Percentiles rank a stretch among this genome's conserved stretches.
phyloP scores from a whole-genome alignment of 2,329 filamentous ascomycete species.

The Ophiostoma ips region DNA sequence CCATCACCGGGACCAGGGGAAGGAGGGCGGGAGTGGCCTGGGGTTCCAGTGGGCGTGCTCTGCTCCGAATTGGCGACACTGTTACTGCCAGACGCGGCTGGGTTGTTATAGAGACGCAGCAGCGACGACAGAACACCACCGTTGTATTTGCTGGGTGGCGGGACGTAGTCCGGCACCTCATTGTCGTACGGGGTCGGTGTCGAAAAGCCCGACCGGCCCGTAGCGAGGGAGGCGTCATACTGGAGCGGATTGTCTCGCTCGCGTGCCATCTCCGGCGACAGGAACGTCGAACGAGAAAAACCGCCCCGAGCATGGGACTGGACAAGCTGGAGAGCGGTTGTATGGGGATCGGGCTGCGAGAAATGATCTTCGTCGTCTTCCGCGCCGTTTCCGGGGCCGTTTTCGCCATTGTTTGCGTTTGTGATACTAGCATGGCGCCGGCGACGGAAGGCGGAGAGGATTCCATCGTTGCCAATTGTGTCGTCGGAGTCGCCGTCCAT shows the following conservation, averaged over 20 bases:
- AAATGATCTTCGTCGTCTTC: conserved; percentile 1
- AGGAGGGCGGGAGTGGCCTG: conserved; percentile 28
- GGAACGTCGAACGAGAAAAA: not conserved
- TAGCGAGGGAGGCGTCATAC: conserved; percentile 12
- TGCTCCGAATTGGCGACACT: conserved; percentile 24
- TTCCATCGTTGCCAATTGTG: conserved; percentile 1
- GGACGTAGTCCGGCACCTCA: conserved; percentile 43
- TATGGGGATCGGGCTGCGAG: conserved; percentile 3
- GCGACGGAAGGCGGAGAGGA: not conserved
- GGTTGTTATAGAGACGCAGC: conserved; percentile 52
- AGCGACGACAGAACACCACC: conserved; percentile 61
- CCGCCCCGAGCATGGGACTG: conserved; percentile 9
- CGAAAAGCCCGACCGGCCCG: conserved; percentile 16
- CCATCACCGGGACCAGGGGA: conserved; percentile 19
- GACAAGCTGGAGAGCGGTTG: conserved; percentile 13
- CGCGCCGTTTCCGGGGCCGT: not conserved
- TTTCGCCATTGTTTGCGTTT: not conserved
- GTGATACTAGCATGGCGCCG: not conserved
- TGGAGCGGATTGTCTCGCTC: conserved; percentile 4
- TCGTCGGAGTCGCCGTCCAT: conserved; percentile 13
- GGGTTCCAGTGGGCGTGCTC: conserved; percentile 30
- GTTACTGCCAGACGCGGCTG: conserved; percentile 16
- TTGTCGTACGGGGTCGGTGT: conserved; percentile 41
- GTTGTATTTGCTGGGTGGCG: conserved; percentile 52
- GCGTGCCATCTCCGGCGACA: not conserved